Percentiles rank a stretch among this genome's conserved stretches.
phyloP scores from a whole-genome alignment of 441 rosid genomes.

The Hura crepitans region DNA sequence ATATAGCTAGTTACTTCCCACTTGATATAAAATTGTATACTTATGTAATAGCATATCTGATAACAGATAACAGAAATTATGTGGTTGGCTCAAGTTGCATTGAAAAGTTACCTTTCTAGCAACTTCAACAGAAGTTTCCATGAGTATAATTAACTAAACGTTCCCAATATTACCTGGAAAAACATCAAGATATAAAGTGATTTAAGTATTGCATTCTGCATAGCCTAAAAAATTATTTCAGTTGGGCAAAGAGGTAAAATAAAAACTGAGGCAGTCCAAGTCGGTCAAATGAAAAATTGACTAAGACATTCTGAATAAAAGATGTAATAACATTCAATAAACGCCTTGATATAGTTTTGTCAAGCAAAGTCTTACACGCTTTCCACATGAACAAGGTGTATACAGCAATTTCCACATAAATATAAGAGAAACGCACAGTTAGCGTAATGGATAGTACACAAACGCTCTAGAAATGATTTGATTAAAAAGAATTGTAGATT shows the following conservation, averaged over 20 bases:
- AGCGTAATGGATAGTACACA: background rate
- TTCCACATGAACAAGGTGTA: background rate
- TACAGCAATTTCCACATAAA: background rate
- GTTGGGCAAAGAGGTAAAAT: background rate
- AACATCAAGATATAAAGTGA: background rate
- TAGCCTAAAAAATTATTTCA: background rate
- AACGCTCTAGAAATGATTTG: background rate
- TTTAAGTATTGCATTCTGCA: background rate
- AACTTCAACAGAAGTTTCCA: conserved; percentile 43
- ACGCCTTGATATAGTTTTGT: background rate
- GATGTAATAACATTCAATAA: background rate
- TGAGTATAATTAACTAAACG: conserved; percentile 19
- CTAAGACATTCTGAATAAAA: background rate
- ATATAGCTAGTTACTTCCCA: background rate
- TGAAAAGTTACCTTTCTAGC: conserved; percentile 36
- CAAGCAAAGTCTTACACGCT: background rate
- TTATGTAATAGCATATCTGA: background rate
- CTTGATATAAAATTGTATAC: background rate
- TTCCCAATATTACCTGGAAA: conserved; percentile 26
- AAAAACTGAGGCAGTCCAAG: background rate
- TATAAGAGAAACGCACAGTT: background rate
- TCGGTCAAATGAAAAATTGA: background rate
- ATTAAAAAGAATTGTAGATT: background rate
- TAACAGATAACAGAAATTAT: background rate
- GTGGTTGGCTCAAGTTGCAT: background rate